Evolutionary conservation across 345 rosid genomes (phyloP), one percentile per base, ranked within the genome.

Genomic region (Boechera retrofracta): DNA sequence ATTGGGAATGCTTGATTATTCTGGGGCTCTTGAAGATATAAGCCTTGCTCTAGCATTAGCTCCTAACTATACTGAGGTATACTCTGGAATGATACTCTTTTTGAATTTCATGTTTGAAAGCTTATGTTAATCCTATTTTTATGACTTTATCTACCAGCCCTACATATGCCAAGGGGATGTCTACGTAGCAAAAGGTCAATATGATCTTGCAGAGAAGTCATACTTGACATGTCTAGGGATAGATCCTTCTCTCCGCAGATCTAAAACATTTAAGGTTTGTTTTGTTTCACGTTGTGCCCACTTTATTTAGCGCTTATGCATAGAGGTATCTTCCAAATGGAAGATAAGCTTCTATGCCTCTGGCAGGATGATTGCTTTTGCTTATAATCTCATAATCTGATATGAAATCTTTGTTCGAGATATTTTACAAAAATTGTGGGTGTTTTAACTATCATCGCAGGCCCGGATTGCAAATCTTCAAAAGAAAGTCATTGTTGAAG

Each of bases 81-180:
- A 84, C 35, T 39, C 18, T 41, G 55, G 33, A 44, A 10, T 39
- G 15, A 3, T 16, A 35, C 9, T 64, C 45, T 72, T 73, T 39
- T 39, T 42, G 32, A 68, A 7, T 62, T 26, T 59, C 53, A 15
- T 42, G 6, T 48, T 49, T 15, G 64, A 48, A 24, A 65, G 24
- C 74, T 55, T 45, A 55, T 24, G 10, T 54, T 54, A n/a, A 6
- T 39, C 39, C 39, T 2, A 13, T 6, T 10, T 79, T 45, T 47
- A 24, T 77, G 56, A 16, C 2, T 71, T 29, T 48, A 39, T 71
- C 15, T 61, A 41, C 24, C 85, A 94, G 96, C 86, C 89, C 47
- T 82, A 91, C 51, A 58, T 91, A n/a, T 83, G 92, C 67, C 87
- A 91, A 84, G 98, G 97, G 72, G 96, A 94, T 87, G 83, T 82